Evolutionary conservation across 2,329 filamentous ascomycete species (phyloP), one percentile per base, ranked within the genome.

Genomic region (Epicoccum sorghinum): DNA sequence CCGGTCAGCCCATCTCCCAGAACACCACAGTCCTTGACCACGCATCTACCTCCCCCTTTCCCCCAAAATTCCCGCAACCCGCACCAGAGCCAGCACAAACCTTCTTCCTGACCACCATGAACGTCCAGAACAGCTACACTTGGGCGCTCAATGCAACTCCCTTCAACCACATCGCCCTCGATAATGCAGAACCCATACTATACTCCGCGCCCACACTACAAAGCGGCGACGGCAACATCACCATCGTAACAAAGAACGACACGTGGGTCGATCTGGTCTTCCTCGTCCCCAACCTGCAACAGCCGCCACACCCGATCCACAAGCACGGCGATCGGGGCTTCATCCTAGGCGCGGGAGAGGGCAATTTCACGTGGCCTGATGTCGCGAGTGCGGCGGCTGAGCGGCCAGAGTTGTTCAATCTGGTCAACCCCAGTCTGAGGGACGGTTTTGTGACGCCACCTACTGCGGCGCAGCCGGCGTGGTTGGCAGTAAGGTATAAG

Each of bases 281-380:
- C 55, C 40, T 61, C 12, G 61, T 66, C 5, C 45, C 55, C 1
- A 61, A 59, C 5, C 48, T 47, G 14, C 46, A 52, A 4, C 81
- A 84, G 62, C 83, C 80, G 4, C 75, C 81, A 8, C 86, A 88
- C 54, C 82, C 84, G 0, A 82, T 88, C 45, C 86, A 88, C 77
- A 87, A 87, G 74, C 86, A 88, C 70, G 80, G 81, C 41, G 84
- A 81, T 62, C 86, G 85, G 66, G 84, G 82, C 73, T 87, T 79
- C 61, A 71, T 80, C 18, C 78, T 88, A 30, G 86, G 85, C 1
- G 53, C 71, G 0, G 85, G 84, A 2, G 47, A 59, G 12, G 71
- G 71, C 1, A 27, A 44, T 1, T 88, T 83, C 65, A 78, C 74
- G 10, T 88, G 81, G 77, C 68, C 66, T 2, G 79, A 77, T 0